These are phyloP conservation scores for Sporormia fimetaria DNA, from an alignment of 495 filamentous ascomycete genomes.

Conservation along the genomic window DNA sequence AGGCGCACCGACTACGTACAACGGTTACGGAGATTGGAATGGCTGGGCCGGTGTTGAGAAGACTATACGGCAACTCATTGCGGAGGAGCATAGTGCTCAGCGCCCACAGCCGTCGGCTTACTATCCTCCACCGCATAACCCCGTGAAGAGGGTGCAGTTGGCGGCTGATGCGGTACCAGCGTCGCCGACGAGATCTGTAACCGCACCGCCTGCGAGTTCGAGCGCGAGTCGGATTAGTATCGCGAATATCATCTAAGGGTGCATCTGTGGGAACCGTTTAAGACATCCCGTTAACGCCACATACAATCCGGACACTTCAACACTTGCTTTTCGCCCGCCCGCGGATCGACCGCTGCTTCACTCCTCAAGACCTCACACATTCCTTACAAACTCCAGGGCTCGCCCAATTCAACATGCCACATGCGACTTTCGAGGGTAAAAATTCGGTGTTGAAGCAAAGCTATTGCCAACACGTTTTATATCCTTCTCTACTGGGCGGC, in stretches of 20 bases:
- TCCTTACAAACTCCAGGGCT: no score
- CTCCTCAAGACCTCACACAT: no score
- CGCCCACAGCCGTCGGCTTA: conserved; percentile 16
- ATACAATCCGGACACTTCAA: no score
- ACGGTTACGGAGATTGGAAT: conserved; percentile 41
- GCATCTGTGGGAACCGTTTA: no score
- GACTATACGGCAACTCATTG: conserved; percentile 39
- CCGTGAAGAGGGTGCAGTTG: conserved; percentile 25
- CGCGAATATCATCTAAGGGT: conserved; percentile 30
- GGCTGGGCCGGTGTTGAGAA: conserved; percentile 46
- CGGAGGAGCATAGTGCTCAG: conserved; percentile 31
- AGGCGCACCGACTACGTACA: conserved; percentile 34
- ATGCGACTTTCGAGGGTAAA: no score
- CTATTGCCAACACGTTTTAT: no score
- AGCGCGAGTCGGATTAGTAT: conserved; percentile 29
- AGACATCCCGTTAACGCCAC: no score
- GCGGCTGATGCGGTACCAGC: conserved; percentile 11
- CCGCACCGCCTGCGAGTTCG: conserved; percentile 3
- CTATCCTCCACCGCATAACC: conserved; percentile 22
- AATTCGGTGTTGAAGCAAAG: no score
- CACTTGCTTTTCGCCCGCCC: no score
- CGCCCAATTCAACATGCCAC: no score
- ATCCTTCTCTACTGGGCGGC: no score
- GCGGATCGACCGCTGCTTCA: no score
- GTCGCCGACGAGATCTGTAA: background rate